Conservation (phyloP, 495 filamentous ascomycete species). For the Tuber magnatum region DNA sequence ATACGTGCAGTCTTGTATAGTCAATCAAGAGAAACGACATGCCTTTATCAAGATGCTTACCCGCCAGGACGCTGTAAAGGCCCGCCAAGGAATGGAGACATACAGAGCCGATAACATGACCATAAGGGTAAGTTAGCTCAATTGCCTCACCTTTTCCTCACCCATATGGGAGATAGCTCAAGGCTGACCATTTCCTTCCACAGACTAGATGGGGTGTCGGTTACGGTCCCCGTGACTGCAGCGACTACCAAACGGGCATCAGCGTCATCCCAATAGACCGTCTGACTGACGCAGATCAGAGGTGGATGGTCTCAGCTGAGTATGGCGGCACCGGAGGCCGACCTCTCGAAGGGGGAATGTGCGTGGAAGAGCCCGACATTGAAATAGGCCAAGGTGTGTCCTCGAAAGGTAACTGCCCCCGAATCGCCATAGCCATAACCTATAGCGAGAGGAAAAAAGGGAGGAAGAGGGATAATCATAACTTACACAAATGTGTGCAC, state of each 20-base stretch:
- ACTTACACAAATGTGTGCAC: slow-evolving; percentile 9
- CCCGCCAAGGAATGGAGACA: slow-evolving; percentile 87
- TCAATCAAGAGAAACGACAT: slow-evolving; percentile 93
- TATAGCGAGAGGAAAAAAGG: neutral
- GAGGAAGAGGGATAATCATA: neutral
- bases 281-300: slow-evolving; percentile 89
- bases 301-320: slow-evolving; percentile 94
- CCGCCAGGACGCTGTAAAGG: slow-evolving; percentile 71
- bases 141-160: neutral
- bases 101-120: slow-evolving; percentile 63
- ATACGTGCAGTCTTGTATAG: slow-evolving; percentile 90
- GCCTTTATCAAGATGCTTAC: slow-evolving; percentile 98
- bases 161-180: neutral
- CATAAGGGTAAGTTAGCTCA: slow-evolving; percentile 58
- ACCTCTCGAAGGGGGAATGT: slow-evolving; percentile 70
- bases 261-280: slow-evolving; percentile 87
- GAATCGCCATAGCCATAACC: neutral
- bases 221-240: slow-evolving; percentile 94
- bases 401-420: slow-evolving; percentile 54
- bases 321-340: slow-evolving; percentile 86
- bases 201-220: slow-evolving; percentile 96
- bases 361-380: slow-evolving; percentile 95
- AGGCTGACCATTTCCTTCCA: slow-evolving; percentile 36
- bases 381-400: slow-evolving; percentile 96
- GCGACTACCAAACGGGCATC: slow-evolving; percentile 85